A percentile compares a stretch with the other conserved stretches of the same genome.
These are phyloP conservation scores for Populus hybrid DNA, from an alignment of 441 rosid genomes.

Conservation along the genomic window DNA sequence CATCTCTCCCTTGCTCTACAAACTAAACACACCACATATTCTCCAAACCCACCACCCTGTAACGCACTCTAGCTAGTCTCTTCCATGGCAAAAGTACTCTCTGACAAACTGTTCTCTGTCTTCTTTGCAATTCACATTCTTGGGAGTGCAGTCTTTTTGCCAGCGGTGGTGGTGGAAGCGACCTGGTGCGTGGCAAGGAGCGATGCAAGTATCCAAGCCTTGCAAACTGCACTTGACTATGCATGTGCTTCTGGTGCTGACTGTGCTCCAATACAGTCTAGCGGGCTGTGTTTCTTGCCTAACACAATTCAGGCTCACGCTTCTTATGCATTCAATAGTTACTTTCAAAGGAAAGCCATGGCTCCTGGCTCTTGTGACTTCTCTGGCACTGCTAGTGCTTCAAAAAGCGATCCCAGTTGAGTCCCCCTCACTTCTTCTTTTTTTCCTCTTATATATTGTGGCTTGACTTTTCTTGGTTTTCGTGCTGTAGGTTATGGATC, in stretches of 20 bases:
- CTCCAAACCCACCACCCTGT: slow-evolving; percentile 5
- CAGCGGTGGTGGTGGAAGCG: slow-evolving; percentile 12
- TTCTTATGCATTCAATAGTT: slow-evolving; percentile 90
- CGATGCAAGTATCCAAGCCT: slow-evolving; percentile 58
- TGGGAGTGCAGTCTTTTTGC: not conserved
- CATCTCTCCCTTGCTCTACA: slow-evolving; percentile 35
- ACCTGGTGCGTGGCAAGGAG: slow-evolving; percentile 87
- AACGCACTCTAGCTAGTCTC: slow-evolving; percentile 14
- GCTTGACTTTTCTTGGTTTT: not conserved
- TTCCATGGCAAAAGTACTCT: slow-evolving; percentile 31
- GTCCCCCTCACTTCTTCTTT: slow-evolving; percentile 2
- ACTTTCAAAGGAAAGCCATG: slow-evolving; percentile 64
- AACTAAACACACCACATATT: slow-evolving; percentile 8
- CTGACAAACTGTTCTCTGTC: slow-evolving; percentile 5
- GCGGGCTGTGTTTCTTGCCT: slow-evolving; percentile 71
- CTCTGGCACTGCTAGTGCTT: slow-evolving; percentile 68
- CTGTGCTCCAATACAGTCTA: slow-evolving; percentile 55
- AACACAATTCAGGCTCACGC: slow-evolving; percentile 82
- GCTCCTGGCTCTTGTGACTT: slow-evolving; percentile 89
- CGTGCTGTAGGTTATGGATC: slow-evolving; percentile 74
- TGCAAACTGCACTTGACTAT: slow-evolving; percentile 70
- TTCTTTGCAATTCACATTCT: slow-evolving; percentile 2
- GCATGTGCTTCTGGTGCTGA: slow-evolving; percentile 85
- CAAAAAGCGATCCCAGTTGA: slow-evolving; percentile 79
- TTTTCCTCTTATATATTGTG: not conserved